Conservation (phyloP, 192 early-diverging fungal genomes). For the Rhizophagus clarus region DNA sequence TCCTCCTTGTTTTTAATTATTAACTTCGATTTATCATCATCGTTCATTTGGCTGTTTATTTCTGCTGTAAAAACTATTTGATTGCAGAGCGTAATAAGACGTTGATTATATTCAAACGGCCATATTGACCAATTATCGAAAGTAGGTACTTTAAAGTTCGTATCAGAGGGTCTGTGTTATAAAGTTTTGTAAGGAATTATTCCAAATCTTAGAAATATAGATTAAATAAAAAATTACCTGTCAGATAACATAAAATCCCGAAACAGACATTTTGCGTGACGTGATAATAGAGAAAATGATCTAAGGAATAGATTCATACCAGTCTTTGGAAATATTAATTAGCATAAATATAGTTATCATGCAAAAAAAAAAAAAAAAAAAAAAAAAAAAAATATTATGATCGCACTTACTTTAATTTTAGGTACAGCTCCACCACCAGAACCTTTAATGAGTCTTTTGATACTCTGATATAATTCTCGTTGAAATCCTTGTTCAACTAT, state of each 20-base stretch:
- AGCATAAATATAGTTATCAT: no score
- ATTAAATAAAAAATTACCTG: background rate
- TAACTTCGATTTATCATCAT: background rate
- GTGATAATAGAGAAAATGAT: background rate
- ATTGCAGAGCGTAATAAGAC: conserved; percentile 7
- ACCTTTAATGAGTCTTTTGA: conserved; percentile 2
- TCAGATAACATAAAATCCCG: conserved; percentile 17
- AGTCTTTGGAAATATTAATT: background rate
- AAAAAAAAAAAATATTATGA: background rate
- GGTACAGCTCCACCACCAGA: background rate
- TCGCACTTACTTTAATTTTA: background rate
- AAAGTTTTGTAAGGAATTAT: background rate
- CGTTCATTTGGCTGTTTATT: no score
- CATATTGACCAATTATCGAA: conserved; percentile 1
- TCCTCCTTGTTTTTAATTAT: background rate
- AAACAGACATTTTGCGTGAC: background rate
- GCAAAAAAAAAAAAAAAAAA: no score
- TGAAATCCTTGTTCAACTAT: background rate
- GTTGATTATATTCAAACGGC: background rate
- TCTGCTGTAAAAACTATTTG: background rate
- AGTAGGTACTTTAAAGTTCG: background rate
- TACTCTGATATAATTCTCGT: conserved; percentile 23
- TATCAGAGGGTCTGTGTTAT: background rate
- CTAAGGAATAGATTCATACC: background rate
- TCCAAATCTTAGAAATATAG: background rate